Evolutionary conservation across 176 grass and related monocot species (phyloP), one percentile per base, ranked within the genome.

Genomic region (Hordeum marinum): DNA sequence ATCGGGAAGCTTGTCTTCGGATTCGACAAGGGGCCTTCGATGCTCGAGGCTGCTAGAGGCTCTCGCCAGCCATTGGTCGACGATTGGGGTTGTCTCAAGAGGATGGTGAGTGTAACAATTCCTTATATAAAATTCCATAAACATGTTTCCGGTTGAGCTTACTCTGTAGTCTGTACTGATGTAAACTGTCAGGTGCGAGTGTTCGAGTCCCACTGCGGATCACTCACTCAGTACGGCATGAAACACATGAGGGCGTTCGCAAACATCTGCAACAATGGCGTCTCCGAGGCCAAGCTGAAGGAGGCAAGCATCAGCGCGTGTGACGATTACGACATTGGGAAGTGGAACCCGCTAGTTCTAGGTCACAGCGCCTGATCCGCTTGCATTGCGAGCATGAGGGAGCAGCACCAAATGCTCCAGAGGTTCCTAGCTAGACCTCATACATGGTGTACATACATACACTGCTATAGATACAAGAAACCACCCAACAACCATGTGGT

Each of bases 151-250:
- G 7, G 52, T 31, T 85, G 42, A 43, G 55, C 78, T 80, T 80
- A 57, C 61, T 35, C 15, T 68, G 11, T n/a, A n/a, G n/a, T n/a
- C 11, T 68, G 8, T 65, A 48, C 18, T 43, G 36, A 74, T 88
- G 57, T 3, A 15, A 46, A 63, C 13, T 48, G 54, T 43, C 81
- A 95, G 93, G 96, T 98, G 37, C 72, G 71, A 39, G 76, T 90
- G 62, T 98, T 94, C 17, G 91, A 98, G 68, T 86, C 87, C n/a
- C 89, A 95, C 0, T 98, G 93, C 37, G 93, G 91, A 26, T 92
- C 88, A 9, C 92, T 98, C 20, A 98, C 96, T 79, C 96, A 94
- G 62, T 95, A 95, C 7, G 93, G 96, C 68, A 95, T 98, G 89
- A 95, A 95, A 43, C 48, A 94, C 70, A 98, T 86, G 85, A 78